Conservation (phyloP, 2,329 filamentous ascomycete species). For the Monilinia aucupariae region DNA sequence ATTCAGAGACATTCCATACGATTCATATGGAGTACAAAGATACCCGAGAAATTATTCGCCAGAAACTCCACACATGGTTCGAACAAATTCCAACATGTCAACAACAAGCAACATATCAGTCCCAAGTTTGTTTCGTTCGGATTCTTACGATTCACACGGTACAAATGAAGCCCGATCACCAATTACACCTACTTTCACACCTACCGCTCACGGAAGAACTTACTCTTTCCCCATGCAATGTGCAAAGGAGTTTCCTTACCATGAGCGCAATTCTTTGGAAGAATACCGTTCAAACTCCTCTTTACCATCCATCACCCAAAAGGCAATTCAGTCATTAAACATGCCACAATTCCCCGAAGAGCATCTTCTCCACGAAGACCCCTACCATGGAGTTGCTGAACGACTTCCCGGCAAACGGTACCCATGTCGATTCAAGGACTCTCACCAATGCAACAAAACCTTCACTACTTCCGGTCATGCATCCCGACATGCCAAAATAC, state of each 20-base stretch:
- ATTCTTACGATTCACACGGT: conserved; percentile 57
- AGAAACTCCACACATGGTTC: conserved; percentile 21
- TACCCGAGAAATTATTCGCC: conserved; percentile 15
- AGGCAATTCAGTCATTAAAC: neutral
- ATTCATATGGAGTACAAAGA: neutral
- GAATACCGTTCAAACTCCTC: neutral
- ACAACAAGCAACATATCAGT: conserved; percentile 33
- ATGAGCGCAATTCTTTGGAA: neutral
- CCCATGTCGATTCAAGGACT: conserved; percentile 67
- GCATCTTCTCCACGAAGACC: conserved; percentile 21
- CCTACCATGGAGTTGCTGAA: conserved; percentile 18
- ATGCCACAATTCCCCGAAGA: conserved; percentile 21
- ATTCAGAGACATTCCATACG: neutral
- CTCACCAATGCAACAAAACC: conserved; percentile 67
- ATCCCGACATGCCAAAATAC: conserved; percentile 79
- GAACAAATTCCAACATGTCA: conserved; percentile 35
- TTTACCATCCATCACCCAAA: neutral
- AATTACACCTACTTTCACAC: conserved; percentile 45
- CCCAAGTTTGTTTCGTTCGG: conserved; percentile 53
- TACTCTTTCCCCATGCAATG: conserved; percentile 23
- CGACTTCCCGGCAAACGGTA: conserved; percentile 52
- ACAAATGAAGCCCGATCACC: conserved; percentile 52
- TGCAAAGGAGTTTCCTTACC: neutral
- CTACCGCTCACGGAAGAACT: conserved; percentile 40
- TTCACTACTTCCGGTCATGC: conserved; percentile 82